Base-by-base conservation (phyloP, 257 asterid species). In the Plectranthus barbatus region DNA sequence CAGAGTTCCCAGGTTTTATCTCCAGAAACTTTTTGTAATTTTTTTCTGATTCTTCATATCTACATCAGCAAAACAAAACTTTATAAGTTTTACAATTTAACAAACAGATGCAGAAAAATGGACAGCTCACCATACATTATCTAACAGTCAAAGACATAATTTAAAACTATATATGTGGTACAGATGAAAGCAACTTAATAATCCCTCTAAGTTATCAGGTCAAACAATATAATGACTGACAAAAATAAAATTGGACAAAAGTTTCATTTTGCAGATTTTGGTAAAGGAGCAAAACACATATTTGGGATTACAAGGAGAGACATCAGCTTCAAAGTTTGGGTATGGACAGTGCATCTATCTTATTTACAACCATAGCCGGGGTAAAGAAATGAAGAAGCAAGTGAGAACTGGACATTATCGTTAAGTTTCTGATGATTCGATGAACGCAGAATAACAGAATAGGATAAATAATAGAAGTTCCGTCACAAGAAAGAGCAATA, bases 1-100 rank as follows among this genome's bases (percentile, higher is more conserved):
- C 95, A 18, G 87, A 73, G 76, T 83, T 80, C 60, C 78, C 77
- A 26, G 90, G 87, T 78, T 91, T 86, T 84, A 81, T 68, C 86
- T 86, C 94, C 81, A 86, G 77, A 68, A 84, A 84, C 68, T 62
- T 84, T 57, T 82, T 81, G 88, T 88, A 91, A 79, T 78, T 86
- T 80, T 57, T 68, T 76, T 84, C 98, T 0, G 96, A 84, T 69
- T 91, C 98, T 70, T 84, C 91, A 61, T 79, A 91, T 80, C 96
- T 91, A 77, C 90, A 84, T 75, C 67, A 86, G 74, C 82, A 70
- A 84, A 79, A 84, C 77, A 55, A 80, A 78, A 69, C 76, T 69
- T 68, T 58, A 70, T 67, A 72, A n/a, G n/a, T n/a, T n/a, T n/a
- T n/a, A n/a, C n/a, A n/a, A 47, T 74, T 64, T 71, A 20, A 42